A percentile compares a stretch with the other conserved stretches of the same genome.
Conservation (phyloP, 192 early-diverging fungal genomes). For the Coemansia sp. region DNA sequence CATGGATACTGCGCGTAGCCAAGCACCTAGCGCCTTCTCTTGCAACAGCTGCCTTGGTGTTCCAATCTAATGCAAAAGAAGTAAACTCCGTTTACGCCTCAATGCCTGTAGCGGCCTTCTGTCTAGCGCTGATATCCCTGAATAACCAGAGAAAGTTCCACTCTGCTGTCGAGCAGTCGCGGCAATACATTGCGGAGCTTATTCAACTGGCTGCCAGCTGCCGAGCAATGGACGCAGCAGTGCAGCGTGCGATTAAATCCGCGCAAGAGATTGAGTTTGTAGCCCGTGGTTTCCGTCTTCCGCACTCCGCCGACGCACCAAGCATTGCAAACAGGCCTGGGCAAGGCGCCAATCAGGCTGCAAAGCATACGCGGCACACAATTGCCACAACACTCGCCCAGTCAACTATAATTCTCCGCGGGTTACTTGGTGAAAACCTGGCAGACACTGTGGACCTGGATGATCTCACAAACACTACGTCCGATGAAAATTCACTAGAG, state of each 20-base stretch:
- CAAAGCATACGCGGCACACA: conserved; percentile 16
- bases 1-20: too few relatives aligned
- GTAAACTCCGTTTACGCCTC: too few relatives aligned
- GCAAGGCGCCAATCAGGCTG: conserved; percentile 13
- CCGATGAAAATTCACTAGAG: conserved; percentile 8
- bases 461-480: not conserved
- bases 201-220: not conserved
- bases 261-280: conserved; percentile 37
- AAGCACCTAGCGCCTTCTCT: too few relatives aligned
- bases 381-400: conserved; percentile 2
- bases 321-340: conserved; percentile 8
- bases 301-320: conserved; percentile 2
- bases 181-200: not conserved
- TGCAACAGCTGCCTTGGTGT: too few relatives aligned
- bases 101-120: too few relatives aligned
- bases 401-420: not conserved
- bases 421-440: not conserved
- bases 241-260: conserved; percentile 25
- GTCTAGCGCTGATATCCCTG: too few relatives aligned
- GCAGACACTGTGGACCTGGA: not conserved
- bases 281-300: conserved; percentile 20
- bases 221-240: conserved; percentile 19
- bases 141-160: too few relatives aligned
- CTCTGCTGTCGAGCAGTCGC: too few relatives aligned
- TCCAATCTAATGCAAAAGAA: too few relatives aligned